Conservation (phyloP, 345 rosid species). For the Syzygium aqueum region DNA sequence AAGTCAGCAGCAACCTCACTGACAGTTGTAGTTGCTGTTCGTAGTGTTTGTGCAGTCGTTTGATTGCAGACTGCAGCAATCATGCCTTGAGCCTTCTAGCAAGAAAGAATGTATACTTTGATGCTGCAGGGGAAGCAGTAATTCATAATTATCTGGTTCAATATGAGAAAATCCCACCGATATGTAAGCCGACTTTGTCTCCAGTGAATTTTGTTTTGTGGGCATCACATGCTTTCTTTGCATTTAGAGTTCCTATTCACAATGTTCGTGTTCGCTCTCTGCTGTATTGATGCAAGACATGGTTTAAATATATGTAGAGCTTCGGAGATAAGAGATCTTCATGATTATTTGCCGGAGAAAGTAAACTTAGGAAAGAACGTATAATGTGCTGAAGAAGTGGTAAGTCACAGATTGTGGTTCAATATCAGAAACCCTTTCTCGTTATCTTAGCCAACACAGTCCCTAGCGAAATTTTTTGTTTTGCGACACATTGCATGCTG, state of each 20-base stretch:
- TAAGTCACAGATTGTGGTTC: background rate
- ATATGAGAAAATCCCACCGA: background rate
- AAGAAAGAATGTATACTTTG: background rate
- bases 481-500: background rate
- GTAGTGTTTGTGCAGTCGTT: background rate
- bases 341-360: background rate
- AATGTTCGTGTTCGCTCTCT: background rate
- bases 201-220: background rate
- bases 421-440: background rate
- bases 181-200: background rate
- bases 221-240: background rate
- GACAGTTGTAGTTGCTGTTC: background rate
- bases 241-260: background rate
- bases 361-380: background rate
- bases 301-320: background rate
- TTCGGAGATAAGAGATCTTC: background rate
- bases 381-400: background rate
- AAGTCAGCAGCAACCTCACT: background rate
- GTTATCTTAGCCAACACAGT: background rate
- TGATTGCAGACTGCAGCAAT: background rate
- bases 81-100: background rate
- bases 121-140: background rate
- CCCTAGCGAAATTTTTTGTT: background rate
- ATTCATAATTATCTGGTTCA: background rate
- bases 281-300: background rate